phyloP scores from a whole-genome alignment of 2,329 filamentous ascomycete genomes.

The Neoscytalidium dimidiatum region DNA sequence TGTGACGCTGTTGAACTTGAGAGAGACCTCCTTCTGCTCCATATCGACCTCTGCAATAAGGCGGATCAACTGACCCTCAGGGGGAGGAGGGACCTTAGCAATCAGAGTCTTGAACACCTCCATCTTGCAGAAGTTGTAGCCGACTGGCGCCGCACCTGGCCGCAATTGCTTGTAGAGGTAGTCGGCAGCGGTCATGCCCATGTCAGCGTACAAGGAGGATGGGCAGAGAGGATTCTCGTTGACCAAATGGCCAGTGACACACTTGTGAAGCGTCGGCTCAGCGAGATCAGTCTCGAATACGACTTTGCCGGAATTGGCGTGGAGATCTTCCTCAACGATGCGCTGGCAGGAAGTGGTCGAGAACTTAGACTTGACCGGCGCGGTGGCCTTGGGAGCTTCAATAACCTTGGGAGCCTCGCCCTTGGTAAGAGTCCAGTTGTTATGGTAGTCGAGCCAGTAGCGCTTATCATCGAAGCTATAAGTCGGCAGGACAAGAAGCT shows the following conservation, averaged over 20 bases:
- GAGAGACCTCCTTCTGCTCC: slow-evolving; percentile 54
- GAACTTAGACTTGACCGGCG: slow-evolving; percentile 55
- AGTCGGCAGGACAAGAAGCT: slow-evolving; percentile 64
- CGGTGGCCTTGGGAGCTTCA: slow-evolving; percentile 37
- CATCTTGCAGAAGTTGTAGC: slow-evolving; percentile 66
- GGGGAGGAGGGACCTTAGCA: slow-evolving; percentile 50
- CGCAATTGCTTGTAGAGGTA: slow-evolving; percentile 67
- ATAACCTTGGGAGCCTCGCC: slow-evolving; percentile 54
- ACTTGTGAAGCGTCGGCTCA: slow-evolving; percentile 62
- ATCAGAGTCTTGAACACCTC: slow-evolving; percentile 72
- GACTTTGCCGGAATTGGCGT: slow-evolving; percentile 60
- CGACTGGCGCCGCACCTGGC: slow-evolving; percentile 58
- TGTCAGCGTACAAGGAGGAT: slow-evolving; percentile 65
- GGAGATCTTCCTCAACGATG: slow-evolving; percentile 63
- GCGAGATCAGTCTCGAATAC: slow-evolving; percentile 68
- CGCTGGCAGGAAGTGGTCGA: slow-evolving; percentile 67
- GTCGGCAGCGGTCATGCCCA: slow-evolving; percentile 65
- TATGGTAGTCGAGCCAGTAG: slow-evolving; percentile 71
- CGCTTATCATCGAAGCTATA: slow-evolving; percentile 72
- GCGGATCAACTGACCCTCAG: slow-evolving; percentile 60
- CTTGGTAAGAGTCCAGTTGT: slow-evolving; percentile 73
- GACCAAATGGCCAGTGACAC: slow-evolving; percentile 67
- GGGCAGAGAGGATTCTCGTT: slow-evolving; percentile 68
- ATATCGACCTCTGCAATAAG: slow-evolving; percentile 63
- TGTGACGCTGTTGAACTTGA: slow-evolving; percentile 60